These are phyloP conservation scores for Phytophthora aleatoria DNA, from an alignment of 352 stramenopile genomes.

Conservation along the genomic window DNA sequence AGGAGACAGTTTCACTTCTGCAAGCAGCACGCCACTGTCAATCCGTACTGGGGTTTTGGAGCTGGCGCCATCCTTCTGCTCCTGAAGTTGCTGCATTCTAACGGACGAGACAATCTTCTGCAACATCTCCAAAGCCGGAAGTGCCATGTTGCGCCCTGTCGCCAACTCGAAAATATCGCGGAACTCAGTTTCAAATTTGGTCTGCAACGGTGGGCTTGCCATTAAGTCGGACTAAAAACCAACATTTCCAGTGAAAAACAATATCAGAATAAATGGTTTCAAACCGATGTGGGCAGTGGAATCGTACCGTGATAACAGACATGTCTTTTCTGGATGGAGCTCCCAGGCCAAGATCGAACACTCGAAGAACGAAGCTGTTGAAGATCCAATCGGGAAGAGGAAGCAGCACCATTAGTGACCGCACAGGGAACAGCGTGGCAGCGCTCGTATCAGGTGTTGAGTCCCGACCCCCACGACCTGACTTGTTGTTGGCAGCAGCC, in stretches of 20 bases:
- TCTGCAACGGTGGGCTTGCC: conserved; percentile 38
- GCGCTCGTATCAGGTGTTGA: conserved; percentile 60
- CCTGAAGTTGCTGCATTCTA: conserved; percentile 27
- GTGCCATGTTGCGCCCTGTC: conserved; percentile 36
- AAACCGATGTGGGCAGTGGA: background rate
- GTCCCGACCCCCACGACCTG: conserved; percentile 14
- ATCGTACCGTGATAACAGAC: conserved; percentile 52
- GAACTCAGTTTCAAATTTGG: conserved; percentile 70
- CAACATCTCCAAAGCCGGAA: conserved; percentile 59
- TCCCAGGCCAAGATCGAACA: conserved; percentile 69
- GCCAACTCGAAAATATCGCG: conserved; percentile 81
- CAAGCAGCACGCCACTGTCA: conserved; percentile 49
- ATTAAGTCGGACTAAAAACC: conserved; percentile 49
- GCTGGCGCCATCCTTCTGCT: conserved; percentile 21
- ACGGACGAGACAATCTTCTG: conserved; percentile 42
- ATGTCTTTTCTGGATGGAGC: conserved; percentile 29
- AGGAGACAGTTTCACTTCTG: conserved; percentile 50
- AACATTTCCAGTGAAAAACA: background rate
- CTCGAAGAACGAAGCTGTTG: conserved; percentile 45
- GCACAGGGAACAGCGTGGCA: conserved; percentile 63
- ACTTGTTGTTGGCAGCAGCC: conserved; percentile 23
- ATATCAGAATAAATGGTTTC: conserved; percentile 9
- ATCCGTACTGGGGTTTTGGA: conserved; percentile 37
- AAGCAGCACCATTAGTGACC: conserved; percentile 72
- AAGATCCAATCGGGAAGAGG: conserved; percentile 80